Evolutionary conservation across 768 basidiomycete species (phyloP).

Genomic region (Podaxis rugospora): DNA sequence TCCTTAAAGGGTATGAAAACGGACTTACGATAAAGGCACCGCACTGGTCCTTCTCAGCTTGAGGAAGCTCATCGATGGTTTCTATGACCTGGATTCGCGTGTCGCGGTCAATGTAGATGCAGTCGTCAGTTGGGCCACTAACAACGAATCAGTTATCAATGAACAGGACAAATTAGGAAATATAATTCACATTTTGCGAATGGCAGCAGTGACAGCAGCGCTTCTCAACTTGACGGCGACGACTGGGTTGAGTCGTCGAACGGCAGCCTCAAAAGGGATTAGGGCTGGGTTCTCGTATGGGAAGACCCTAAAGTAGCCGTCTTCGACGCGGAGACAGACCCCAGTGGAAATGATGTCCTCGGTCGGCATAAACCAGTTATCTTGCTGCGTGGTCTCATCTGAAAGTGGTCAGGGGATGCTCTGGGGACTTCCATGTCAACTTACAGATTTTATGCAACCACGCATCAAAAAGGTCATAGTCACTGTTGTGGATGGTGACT

Average conservation of each 20-base stretch:
- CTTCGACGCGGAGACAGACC: slow-evolving; percentile 65
- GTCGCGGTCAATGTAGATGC: slow-evolving; percentile 69
- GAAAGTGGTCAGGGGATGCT: slow-evolving; percentile 14
- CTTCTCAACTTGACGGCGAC: slow-evolving; percentile 77
- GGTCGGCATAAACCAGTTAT: slow-evolving; percentile 80
- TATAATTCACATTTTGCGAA: slow-evolving; percentile 55
- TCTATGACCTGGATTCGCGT: slow-evolving; percentile 85
- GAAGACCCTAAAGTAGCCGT: slow-evolving; percentile 71
- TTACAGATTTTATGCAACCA: slow-evolving; percentile 73
- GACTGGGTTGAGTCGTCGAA: slow-evolving; percentile 73
- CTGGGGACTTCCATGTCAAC: slow-evolving; percentile 10
- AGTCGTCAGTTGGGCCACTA: slow-evolving; percentile 48
- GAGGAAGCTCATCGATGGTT: slow-evolving; percentile 57
- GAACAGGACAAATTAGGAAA: background rate
- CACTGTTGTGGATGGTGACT: slow-evolving; percentile 50
- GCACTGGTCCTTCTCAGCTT: slow-evolving; percentile 85
- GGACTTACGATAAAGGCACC: slow-evolving; percentile 68
- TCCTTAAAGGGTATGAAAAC: background rate
- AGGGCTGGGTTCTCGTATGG: slow-evolving; percentile 77
- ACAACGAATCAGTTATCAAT: slow-evolving; percentile 3
- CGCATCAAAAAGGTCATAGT: slow-evolving; percentile 79
- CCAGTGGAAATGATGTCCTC: slow-evolving; percentile 69
- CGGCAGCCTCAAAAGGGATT: slow-evolving; percentile 74
- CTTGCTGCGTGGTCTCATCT: slow-evolving; percentile 56
- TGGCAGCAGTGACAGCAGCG: slow-evolving; percentile 72